Conservation (phyloP, 768 basidiomycete species). For the Lepiota brunneoincarnata region DNA sequence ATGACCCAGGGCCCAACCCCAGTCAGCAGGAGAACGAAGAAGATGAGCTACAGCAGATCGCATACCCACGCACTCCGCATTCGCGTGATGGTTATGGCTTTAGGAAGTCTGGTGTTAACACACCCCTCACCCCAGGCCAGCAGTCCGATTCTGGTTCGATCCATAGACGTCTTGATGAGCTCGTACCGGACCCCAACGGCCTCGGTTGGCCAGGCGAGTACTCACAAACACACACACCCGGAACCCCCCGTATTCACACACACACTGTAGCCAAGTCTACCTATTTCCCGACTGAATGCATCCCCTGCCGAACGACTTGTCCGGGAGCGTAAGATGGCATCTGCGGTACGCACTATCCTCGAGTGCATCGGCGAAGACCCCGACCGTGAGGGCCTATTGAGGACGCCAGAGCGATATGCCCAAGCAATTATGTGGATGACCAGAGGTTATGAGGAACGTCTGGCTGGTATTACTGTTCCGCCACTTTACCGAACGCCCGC, state of each 20-base stretch:
- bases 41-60: not conserved
- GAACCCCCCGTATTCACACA: not conserved
- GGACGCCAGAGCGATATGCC: slow-evolving; percentile 94
- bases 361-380: slow-evolving; percentile 99
- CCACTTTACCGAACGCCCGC: slow-evolving; percentile 16
- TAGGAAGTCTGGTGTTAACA: slow-evolving; percentile 67
- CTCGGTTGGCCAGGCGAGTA: slow-evolving; percentile 88
- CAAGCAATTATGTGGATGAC: slow-evolving; percentile 99
- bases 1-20: slow-evolving; percentile 9
- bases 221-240: slow-evolving; percentile 7
- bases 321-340: slow-evolving; percentile 74
- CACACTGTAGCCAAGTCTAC: slow-evolving; percentile 78
- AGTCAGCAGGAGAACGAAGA: slow-evolving; percentile 11
- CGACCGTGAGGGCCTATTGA: slow-evolving; percentile 85
- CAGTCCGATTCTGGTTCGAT: slow-evolving; percentile 34
- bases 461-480: slow-evolving; percentile 59
- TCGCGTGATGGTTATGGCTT: slow-evolving; percentile 82
- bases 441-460: slow-evolving; percentile 92
- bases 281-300: slow-evolving; percentile 76
- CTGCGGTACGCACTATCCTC: slow-evolving; percentile 86
- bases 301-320: slow-evolving; percentile 68
- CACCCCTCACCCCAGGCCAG: slow-evolving; percentile 45
- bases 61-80: slow-evolving; percentile 28
- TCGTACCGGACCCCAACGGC: slow-evolving; percentile 64
- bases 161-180: slow-evolving; percentile 19